phyloP scores from a whole-genome alignment of 805 yeast species.

The Metschnikowia rubicola region DNA sequence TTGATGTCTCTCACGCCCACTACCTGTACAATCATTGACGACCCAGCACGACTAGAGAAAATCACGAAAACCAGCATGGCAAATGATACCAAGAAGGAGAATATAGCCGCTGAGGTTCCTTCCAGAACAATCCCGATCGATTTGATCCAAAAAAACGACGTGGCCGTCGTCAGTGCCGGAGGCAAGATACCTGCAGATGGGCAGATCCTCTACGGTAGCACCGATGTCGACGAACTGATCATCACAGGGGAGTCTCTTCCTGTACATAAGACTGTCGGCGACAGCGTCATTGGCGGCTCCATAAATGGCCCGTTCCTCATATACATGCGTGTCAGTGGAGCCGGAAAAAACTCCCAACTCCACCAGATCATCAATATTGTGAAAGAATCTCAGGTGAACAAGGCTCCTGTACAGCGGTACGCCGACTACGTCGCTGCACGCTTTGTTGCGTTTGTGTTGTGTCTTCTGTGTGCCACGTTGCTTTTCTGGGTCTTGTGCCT shows the following conservation, averaged over 20 bases:
- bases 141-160: conserved; percentile 71
- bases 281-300: conserved; percentile 82
- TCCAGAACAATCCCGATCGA: conserved; percentile 64
- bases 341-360: conserved; percentile 83
- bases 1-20: conserved; percentile 79
- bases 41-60: conserved; percentile 25
- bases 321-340: conserved; percentile 60
- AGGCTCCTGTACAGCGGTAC: conserved; percentile 86
- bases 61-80: not conserved
- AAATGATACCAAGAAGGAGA: conserved; percentile 5
- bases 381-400: conserved; percentile 81
- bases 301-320: conserved; percentile 76
- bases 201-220: conserved; percentile 64
- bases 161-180: conserved; percentile 79
- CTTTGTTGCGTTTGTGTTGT: conserved; percentile 75
- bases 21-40: conserved; percentile 60
- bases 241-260: conserved; percentile 91
- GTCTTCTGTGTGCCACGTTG: conserved; percentile 64
- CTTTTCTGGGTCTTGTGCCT: conserved; percentile 35
- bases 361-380: conserved; percentile 84
- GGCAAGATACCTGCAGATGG: conserved; percentile 93
- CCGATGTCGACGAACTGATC: conserved; percentile 85
- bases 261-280: conserved; percentile 58
- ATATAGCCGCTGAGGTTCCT: conserved; percentile 24
- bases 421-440: conserved; percentile 83